Evolutionary conservation across 2,329 filamentous ascomycete species (phyloP), one percentile per base, ranked within the genome.

Genomic region (Tympanopsis confertula): DNA sequence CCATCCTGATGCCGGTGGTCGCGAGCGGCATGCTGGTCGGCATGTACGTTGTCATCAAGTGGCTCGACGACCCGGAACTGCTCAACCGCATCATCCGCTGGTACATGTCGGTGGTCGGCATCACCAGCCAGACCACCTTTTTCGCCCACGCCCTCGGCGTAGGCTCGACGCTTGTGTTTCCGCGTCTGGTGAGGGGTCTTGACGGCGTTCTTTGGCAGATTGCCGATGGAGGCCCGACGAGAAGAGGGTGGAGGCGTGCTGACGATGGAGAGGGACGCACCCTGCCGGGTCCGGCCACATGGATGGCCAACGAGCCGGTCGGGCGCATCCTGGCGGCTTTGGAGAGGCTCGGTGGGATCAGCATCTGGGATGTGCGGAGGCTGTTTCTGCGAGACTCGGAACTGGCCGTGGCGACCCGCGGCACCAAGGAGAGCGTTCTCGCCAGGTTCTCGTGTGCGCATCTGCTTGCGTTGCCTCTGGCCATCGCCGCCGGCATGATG

Each of bases 11-110:
- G 44, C 91, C 89, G 2, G 47, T 95, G 20, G 65, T 87, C 39
- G 88, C 87, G 4, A 86, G 78, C 2, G 51, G 66, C 7, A 76
- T 81, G 1, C 72, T 96, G 5, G 69, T 78, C 30, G 77, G 77
- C 4, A 67, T 96, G 12, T 96, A 96, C 63, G 80, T 88, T 49
- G 66, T 94, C 42, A 86, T 96, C 53, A 86, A 93, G 55, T 91
- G 82, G 72, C 73, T 95, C 39, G 69, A 89, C 45, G 85, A 94
- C 50, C 80, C 87, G 1, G 68, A 78, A 10, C 64, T 93, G 17
- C 61, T 96, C 50, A 95, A 89, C 63, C 84, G 81, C 57, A 72
- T 93, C 28, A 63, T 96, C 17, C 80, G 84, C 28, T 77, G 72
- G 51, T 95, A 96, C 63, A 88, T 94, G 59, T 84, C 83, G 3